Base-by-base conservation (phyloP, 2,329 filamentous ascomycete species). In the Aspergillus jensenii region DNA sequence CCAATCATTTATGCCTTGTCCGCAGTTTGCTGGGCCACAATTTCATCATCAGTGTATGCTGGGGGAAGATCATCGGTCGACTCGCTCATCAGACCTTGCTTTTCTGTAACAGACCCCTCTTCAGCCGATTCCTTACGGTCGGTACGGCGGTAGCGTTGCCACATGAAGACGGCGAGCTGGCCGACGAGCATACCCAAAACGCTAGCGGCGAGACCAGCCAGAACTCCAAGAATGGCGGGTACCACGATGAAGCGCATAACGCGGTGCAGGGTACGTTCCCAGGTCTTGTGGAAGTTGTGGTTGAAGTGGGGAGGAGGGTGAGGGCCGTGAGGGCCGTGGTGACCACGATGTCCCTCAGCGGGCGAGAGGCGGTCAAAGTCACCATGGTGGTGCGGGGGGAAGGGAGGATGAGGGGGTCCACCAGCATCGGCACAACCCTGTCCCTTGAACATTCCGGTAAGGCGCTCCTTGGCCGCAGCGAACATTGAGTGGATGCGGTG, bases 161-260 rank as follows among this genome's bases (percentile, higher is more conserved):
- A 80, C 46, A 81, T 49, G 65, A 76, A 79, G 31, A 78, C 70
- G 43, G 79, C 71, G 31, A 72, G 64, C 65, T 80, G 78, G 31
- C 78, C 78, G 45, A 80, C 69, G n/a, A 81, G 65, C 75, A 80
- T 78, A 47, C 78, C 79, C 44, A 81, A 62, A 9, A 75, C 76
- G 59, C 75, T 78, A 27, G 78, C 78, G 44, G 74, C 70, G 54
- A 81, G 64, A 56, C 78, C 78, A 27, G 78, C 77, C 25, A 78
- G 66, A 33, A 81, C 70, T 43, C 79, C 79, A 6, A 80, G 64
- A n/a, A 78, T 62, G 31, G 76, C 76, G 4, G 78, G 79, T 48
- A 81, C 67, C 47, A 81, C 62, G 33, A 80, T 75, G 61, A 78
- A 75, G 43, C 74, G 76, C 23, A 81, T 64, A 19, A 77, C 68